Evolutionary conservation across 345 rosid species (phyloP).

Genomic region (Acer campestre): DNA sequence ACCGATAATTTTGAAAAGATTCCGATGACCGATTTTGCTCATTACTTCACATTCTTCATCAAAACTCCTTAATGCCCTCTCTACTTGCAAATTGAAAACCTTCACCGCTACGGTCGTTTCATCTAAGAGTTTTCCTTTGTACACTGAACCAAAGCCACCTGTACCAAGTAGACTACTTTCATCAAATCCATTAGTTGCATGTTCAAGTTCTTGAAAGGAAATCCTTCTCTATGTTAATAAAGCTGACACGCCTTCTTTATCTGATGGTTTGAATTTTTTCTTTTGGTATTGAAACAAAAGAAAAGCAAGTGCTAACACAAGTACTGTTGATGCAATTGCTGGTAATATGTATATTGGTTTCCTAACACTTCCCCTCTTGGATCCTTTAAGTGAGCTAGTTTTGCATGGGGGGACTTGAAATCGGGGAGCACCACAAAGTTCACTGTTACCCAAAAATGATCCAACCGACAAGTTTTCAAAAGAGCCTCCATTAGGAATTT

Average conservation of each 20-base stretch:
- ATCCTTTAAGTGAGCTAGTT: not conserved
- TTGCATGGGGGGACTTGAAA: conserved; percentile 7
- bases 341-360: conserved; percentile 7
- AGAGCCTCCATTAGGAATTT: conserved; percentile 22
- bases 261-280: not conserved
- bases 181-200: conserved; percentile 1
- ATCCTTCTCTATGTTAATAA: conserved; percentile 1
- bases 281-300: not conserved
- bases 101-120: not conserved
- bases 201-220: not conserved
- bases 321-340: not conserved
- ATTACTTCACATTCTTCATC: conserved; percentile 12
- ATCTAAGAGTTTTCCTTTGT: not conserved
- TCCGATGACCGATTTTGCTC: conserved; percentile 1
- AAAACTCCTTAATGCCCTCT: not conserved
- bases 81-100: conserved; percentile 3
- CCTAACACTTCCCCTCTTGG: not conserved
- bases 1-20: not conserved
- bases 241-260: not conserved
- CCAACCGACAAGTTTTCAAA: conserved; percentile 10
- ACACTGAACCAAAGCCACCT: not conserved
- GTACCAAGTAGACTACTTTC: not conserved
- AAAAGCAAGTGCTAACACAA: not conserved
- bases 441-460: conserved; percentile 16
- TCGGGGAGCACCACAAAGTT: not conserved